A percentile compares a stretch with the other conserved stretches of the same genome.
phyloP scores from a whole-genome alignment of 768 basidiomycete species.

The Mycena floridula region DNA sequence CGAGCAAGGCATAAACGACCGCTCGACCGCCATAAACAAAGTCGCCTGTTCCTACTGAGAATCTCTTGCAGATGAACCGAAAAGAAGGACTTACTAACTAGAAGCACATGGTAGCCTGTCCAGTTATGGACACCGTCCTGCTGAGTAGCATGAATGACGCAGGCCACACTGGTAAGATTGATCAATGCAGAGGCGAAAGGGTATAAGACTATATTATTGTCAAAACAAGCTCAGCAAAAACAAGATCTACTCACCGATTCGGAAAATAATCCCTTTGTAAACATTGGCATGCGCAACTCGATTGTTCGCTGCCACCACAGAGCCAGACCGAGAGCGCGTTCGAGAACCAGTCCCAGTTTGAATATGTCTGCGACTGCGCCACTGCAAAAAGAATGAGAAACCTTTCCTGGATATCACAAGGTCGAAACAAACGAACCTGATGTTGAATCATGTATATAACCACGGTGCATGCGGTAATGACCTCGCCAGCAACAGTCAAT shows the following conservation, averaged over 20 bases:
- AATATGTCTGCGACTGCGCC: too few species aligned
- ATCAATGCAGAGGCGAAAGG: constrained; percentile 10
- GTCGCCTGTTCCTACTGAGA: too few species aligned
- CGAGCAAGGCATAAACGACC: constrained; percentile 10
- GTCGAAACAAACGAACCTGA: constrained; percentile 12
- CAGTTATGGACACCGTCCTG: constrained; percentile 10
- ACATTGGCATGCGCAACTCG: constrained; percentile 2
- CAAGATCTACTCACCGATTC: constrained; percentile 7
- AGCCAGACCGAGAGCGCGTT: too few species aligned
- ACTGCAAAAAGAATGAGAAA: too few species aligned
- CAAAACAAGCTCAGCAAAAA: not conserved
- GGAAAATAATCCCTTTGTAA: constrained; percentile 10
- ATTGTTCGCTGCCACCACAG: not conserved
- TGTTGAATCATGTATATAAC: constrained; percentile 10
- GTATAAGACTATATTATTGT: constrained; percentile 7
- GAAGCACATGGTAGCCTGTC: constrained; percentile 8
- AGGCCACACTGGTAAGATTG: constrained; percentile 10
- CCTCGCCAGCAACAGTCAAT: constrained; percentile 10
- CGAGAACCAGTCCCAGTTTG: too few species aligned
- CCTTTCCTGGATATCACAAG: not conserved
- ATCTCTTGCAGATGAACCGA: too few species aligned
- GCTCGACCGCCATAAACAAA: constrained; percentile 14
- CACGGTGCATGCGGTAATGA: constrained; percentile 5
- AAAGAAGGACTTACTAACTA: constrained; percentile 8
- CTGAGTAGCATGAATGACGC: constrained; percentile 10